Conservation (phyloP, 2,329 filamentous ascomycete genomes). For the Phaeophleospora eucalypticola region DNA sequence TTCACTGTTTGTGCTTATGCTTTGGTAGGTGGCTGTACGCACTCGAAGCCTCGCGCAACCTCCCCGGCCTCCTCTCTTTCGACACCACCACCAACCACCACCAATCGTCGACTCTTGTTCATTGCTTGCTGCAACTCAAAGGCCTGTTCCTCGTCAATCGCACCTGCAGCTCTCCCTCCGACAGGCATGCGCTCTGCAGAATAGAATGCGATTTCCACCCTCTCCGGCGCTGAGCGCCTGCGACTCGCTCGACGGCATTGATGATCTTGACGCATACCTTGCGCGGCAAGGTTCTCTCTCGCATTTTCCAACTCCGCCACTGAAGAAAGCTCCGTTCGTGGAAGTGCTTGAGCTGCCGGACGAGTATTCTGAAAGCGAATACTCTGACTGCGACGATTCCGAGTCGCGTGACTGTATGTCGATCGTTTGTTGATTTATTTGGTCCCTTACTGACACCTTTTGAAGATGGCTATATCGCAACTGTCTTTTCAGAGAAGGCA, state of each 20-base stretch:
- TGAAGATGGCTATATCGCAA: slow-evolving; percentile 18
- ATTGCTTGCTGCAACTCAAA: too few relatives aligned
- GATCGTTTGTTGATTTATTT: background rate
- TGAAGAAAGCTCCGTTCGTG: slow-evolving; percentile 15
- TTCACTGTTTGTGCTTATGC: too few relatives aligned
- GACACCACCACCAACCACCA: too few relatives aligned
- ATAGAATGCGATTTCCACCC: slow-evolving; percentile 18
- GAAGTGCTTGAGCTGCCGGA: slow-evolving; percentile 19
- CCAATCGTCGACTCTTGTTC: too few relatives aligned
- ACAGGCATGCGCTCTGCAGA: too few relatives aligned
- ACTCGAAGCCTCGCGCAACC: too few relatives aligned
- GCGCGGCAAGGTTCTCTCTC: slow-evolving; percentile 27
- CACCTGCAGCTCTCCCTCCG: too few relatives aligned
- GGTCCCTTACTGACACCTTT: background rate
- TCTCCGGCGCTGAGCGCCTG: slow-evolving; percentile 30
- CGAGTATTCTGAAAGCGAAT: slow-evolving; percentile 3
- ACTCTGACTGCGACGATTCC: too few relatives aligned
- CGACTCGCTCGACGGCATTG: slow-evolving; percentile 29
- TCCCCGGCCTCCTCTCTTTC: too few relatives aligned
- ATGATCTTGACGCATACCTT: slow-evolving; percentile 33
- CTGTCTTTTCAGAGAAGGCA: slow-evolving; percentile 18
- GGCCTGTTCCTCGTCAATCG: too few relatives aligned
- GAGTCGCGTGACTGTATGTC: slow-evolving; percentile 3
- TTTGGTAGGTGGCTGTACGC: too few relatives aligned
- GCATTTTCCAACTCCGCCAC: slow-evolving; percentile 29